Evolutionary conservation across 495 filamentous ascomycete genomes (phyloP), one percentile per base, ranked within the genome.

Genomic region (Penicillium turbatum): DNA sequence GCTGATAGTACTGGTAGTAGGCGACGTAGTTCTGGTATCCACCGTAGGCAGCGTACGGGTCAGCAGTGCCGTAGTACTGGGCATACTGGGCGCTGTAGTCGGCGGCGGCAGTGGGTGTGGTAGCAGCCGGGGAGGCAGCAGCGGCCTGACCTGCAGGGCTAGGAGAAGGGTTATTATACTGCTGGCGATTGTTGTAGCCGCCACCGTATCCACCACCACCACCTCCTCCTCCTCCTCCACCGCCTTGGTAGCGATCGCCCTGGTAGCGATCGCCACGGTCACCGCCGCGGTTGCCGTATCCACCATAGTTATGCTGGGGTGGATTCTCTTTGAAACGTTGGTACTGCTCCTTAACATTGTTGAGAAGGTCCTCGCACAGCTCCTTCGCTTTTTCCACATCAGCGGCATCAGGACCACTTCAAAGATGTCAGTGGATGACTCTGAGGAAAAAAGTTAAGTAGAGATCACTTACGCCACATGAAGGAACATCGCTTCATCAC

Each of bases 401-500:
- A 36, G 81, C 79, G 6, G 88, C 82, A 67, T 96, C 89, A 6
- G 92, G 92, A 0, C 91, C 93, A 57, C 91, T 96, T 16, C 24
- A 11, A 36, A 29, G 2, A 15, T 47, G 81, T 72, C 73, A 74
- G 62, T 30, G 43, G 5, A 43, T 34, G 11, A 37, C 29, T 21
- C 38, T 36, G 11, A 37, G 17, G 10, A 34, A 34, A 32, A 13
- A 12, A 10, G 12, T 27, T n/a, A 45, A 31, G n/a, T 0, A 36
- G 59, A 30, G 26, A n/a, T 15, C 24, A 65, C 72, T 71, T 53
- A 96, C 91, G 92, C 88, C 46, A 97, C 90, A 66, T 97, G 92
- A 37, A 98, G 76, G 64, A 87, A 97, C 87, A 98, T 96, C 1
- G 87, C 78, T 60, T 98, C 93, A 40, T 98, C 92, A 55, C 90